A percentile compares a stretch with the other conserved stretches of the same genome.
Conservation (phyloP, 164 flowering plant genomes). For the Hamamelis virginiana region DNA sequence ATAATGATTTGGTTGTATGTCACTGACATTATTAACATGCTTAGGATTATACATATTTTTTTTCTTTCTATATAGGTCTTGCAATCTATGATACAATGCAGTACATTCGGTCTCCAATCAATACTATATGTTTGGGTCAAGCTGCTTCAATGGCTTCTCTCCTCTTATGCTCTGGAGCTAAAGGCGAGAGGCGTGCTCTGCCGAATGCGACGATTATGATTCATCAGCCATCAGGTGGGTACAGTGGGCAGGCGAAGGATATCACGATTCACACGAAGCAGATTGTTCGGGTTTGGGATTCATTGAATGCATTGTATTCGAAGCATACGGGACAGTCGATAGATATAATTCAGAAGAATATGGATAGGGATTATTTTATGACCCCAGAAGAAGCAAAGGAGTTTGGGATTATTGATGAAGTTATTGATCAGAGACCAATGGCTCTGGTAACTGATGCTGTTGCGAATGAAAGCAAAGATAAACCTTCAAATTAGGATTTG, state of each 20-base stretch:
- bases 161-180: slow-evolving; percentile 88
- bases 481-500: slow-evolving; percentile 34
- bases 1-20: not conserved
- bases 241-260: slow-evolving; percentile 85
- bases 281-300: slow-evolving; percentile 76
- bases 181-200: slow-evolving; percentile 82
- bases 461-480: slow-evolving; percentile 43
- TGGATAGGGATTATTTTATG: slow-evolving; percentile 97
- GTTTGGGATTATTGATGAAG: slow-evolving; percentile 92
- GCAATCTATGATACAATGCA: slow-evolving; percentile 98
- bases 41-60: not conserved
- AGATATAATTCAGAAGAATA: slow-evolving; percentile 64
- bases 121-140: slow-evolving; percentile 89
- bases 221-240: slow-evolving; percentile 97
- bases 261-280: slow-evolving; percentile 86
- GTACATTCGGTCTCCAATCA: slow-evolving; percentile 80
- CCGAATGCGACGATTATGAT: slow-evolving; percentile 95
- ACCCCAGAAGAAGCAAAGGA: slow-evolving; percentile 90
- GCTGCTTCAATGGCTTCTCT: slow-evolving; percentile 97
- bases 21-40: not conserved
- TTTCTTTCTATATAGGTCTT: slow-evolving; percentile 44
- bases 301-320: slow-evolving; percentile 65
- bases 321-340: slow-evolving; percentile 84
- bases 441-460: slow-evolving; percentile 84
- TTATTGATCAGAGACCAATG: slow-evolving; percentile 77